Evolutionary conservation across 2,329 filamentous ascomycete species (phyloP), one percentile per base, ranked within the genome.

Genomic region (Fusarium burgessii): DNA sequence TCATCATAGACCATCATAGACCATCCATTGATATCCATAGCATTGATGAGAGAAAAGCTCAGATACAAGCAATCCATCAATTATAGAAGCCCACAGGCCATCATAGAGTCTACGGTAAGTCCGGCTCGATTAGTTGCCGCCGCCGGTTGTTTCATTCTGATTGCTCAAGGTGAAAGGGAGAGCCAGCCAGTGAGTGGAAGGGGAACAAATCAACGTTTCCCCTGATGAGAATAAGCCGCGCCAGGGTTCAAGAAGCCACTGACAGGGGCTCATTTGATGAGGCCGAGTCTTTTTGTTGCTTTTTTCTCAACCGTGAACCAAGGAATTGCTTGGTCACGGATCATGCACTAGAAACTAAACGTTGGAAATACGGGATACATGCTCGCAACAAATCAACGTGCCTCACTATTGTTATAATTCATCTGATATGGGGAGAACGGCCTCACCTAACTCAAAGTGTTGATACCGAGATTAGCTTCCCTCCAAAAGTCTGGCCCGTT

Each of bases 381-480:
- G 25, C 23, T 29, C 20, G 18, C 23, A 51, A 25, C 33, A 45
- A 36, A 62, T 52, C 46, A 62, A 59, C 36, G 43, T 25, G 33
- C 51, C 15, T 25, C 27, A 33, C 25, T 52, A 38, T 42, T 35
- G 42, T 46, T 61, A 45, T 54, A 56, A 68, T 62, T 42, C 58
- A 58, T 65, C 57, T 57, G 33, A 60, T 54, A 58, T 74, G 58
- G 58, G 45, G 52, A 61, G 43, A 66, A 62, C 62, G 58, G 58
- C 41, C n/a, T 65, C 62, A 49, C 67, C 57, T 73, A 66, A 68
- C 70, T 73, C 61, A 52, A 74, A 70, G 58, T 58, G 74, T 65
- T 47, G 61, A 74, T 72, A 62, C 74, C 74, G 74, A 76, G 70
- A 76, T 76, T 76, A 75, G 65, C 69, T 72, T 62, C 62, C 59